A percentile compares a stretch with the other conserved stretches of the same genome.
Evolutionary conservation across 495 filamentous ascomycete genomes (phyloP).

Genomic region (Penicillium paxilli): DNA sequence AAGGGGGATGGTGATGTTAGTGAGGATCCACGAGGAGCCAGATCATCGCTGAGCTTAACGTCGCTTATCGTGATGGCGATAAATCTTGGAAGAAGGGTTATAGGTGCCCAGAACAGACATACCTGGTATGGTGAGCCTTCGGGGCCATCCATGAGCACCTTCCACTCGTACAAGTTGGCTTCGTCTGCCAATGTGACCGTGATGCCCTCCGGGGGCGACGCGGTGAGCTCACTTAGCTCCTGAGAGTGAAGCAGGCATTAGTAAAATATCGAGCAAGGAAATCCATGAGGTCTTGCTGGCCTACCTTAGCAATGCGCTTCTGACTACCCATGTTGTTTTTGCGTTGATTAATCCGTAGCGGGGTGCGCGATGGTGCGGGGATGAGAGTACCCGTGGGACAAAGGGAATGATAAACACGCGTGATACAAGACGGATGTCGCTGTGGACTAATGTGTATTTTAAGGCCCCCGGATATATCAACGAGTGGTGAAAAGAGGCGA

Average conservation of each 20-base stretch:
- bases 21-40: neutral
- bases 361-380: conserved; percentile 20
- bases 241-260: conserved; percentile 29
- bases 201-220: conserved; percentile 65
- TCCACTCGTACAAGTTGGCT: conserved; percentile 82
- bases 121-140: conserved; percentile 71
- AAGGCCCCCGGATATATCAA: neutral
- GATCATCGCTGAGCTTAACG: neutral
- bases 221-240: conserved; percentile 72
- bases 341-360: conserved; percentile 5
- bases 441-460: conserved; percentile 38
- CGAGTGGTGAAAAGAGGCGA: conserved; percentile 17
- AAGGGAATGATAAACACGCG: conserved; percentile 8
- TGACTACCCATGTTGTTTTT: conserved; percentile 46
- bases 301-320: conserved; percentile 65
- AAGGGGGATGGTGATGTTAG: neutral
- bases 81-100: neutral
- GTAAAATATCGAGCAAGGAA: neutral
- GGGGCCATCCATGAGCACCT: conserved; percentile 74
- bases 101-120: conserved; percentile 11
- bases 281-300: neutral
- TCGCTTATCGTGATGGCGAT: neutral
- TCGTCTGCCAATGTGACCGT: conserved; percentile 64
- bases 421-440: neutral
- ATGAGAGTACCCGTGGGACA: neutral